Base-by-base conservation (phyloP, 345 rosid species). In the Acer campestre region DNA sequence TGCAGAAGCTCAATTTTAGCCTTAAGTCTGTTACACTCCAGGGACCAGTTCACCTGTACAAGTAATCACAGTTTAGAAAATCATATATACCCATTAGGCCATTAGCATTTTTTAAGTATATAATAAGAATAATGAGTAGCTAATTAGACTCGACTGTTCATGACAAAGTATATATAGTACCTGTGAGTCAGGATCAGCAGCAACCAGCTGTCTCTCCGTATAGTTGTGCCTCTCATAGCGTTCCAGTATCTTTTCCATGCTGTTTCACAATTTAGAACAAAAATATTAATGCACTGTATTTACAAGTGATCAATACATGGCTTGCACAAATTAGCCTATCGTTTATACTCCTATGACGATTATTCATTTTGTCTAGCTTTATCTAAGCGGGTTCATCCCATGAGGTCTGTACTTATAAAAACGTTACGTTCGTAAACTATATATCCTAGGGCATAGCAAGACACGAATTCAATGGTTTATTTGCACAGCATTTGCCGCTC, bases 1-100 rank as follows among this genome's bases (percentile, higher is more conserved):
- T 92, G 92, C 62, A 95, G 78, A 82, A 92, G 93, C 81, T 93
- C 98, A 71, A 93, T 85, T 84, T 91, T 95, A 62, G 91, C 93
- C 89, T 91, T 95, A 62, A 93, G 92, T 70, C 89, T 90, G 77
- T 90, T 89, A 73, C 87, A 90, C 81, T 95, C 97, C 84, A 90
- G 67, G 18, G 87, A 67, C 98, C 97, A 92, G 82, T 90, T 89
- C 59, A 86, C 89, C 98, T 92, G 89, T 68, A 27, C 51, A 65
- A 38, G 56, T 4, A 8, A 56, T 42, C 44, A 16, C 44, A 68
- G 58, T 56, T 68, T 27, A 58, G 25, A 56, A 22, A 46, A 68
- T n/a, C 1, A 9, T 42, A 42, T 42, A 9, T 42, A 42, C 46
- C 46, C 46, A 35, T 35, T 35, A 35, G 38, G 38, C 38, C 38